Conservation (phyloP, 371 early-diverging fungal genomes). For the Dinochytrium kinnereticum region DNA sequence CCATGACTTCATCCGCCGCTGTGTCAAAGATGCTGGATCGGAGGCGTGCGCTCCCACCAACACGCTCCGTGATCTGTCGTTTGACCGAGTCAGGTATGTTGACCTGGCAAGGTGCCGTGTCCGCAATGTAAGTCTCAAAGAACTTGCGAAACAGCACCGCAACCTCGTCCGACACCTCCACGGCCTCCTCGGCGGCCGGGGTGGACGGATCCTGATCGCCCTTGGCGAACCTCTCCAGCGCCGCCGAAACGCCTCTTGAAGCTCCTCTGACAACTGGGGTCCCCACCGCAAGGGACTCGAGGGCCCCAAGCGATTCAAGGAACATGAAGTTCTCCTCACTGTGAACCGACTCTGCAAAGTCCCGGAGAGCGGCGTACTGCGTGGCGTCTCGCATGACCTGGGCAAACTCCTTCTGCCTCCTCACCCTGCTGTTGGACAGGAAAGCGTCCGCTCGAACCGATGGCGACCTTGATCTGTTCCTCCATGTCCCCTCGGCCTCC, state of each 20-base stretch:
- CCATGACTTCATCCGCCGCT: conserved; percentile 36
- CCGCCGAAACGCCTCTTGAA: neutral
- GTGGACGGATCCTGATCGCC: neutral
- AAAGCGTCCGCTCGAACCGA: neutral
- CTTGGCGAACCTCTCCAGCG: conserved; percentile 8
- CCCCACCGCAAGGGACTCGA: neutral
- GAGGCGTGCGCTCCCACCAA: neutral
- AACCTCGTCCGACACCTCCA: neutral
- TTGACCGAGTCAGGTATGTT: conserved; percentile 6
- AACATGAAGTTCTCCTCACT: conserved; percentile 12
- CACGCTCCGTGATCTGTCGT: neutral
- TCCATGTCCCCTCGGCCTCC: no score
- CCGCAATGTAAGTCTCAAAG: neutral
- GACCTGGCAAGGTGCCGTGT: conserved; percentile 10
- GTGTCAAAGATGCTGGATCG: conserved; percentile 26
- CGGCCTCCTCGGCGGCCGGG: neutral
- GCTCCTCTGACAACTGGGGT: neutral
- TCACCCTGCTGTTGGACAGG: neutral
- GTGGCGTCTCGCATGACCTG: neutral
- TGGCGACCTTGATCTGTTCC: neutral
- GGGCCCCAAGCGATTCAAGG: neutral
- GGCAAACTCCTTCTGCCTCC: neutral
- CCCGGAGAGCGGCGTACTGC: neutral
- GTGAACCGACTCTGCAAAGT: neutral
- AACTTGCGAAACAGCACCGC: neutral